phyloP scores from a whole-genome alignment of 352 stramenopile species.

The Phytopythium oedochilum region DNA sequence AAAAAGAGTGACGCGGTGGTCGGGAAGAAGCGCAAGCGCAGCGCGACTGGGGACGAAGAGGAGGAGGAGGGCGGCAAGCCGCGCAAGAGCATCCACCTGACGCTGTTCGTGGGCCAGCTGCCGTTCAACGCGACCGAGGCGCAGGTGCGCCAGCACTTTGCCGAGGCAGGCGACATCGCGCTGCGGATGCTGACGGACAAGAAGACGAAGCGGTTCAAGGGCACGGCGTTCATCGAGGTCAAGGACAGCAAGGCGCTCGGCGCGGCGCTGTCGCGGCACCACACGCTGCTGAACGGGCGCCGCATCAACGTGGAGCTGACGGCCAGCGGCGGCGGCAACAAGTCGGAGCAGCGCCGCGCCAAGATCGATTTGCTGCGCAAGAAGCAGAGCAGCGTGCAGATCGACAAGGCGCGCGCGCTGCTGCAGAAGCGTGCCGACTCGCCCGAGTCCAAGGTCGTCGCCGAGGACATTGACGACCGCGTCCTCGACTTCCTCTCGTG shows the following conservation, averaged over 20 bases:
- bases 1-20: slow-evolving; percentile 9
- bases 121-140: slow-evolving; percentile 69
- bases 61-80: slow-evolving; percentile 11
- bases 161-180: slow-evolving; percentile 66
- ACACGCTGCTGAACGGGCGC: slow-evolving; percentile 71
- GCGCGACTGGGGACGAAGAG: slow-evolving; percentile 7
- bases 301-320: slow-evolving; percentile 88
- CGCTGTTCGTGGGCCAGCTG: slow-evolving; percentile 80
- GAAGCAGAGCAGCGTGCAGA: slow-evolving; percentile 80
- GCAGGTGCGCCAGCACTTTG: slow-evolving; percentile 65
- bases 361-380: slow-evolving; percentile 71
- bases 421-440: slow-evolving; percentile 77
- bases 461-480: slow-evolving; percentile 80
- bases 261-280: slow-evolving; percentile 70
- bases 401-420: slow-evolving; percentile 78
- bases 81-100: slow-evolving; percentile 77
- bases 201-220: slow-evolving; percentile 77
- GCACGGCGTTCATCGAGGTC: slow-evolving; percentile 84
- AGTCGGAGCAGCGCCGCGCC: slow-evolving; percentile 65
- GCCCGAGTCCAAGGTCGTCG: slow-evolving; percentile 64
- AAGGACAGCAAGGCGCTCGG: slow-evolving; percentile 78
- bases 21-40: slow-evolving; percentile 54
- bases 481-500: slow-evolving; percentile 87
- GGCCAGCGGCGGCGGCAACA: slow-evolving; percentile 73
- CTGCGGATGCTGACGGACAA: slow-evolving; percentile 85